Base-by-base conservation (phyloP, 441 rosid genomes). In the Iberis amara region DNA sequence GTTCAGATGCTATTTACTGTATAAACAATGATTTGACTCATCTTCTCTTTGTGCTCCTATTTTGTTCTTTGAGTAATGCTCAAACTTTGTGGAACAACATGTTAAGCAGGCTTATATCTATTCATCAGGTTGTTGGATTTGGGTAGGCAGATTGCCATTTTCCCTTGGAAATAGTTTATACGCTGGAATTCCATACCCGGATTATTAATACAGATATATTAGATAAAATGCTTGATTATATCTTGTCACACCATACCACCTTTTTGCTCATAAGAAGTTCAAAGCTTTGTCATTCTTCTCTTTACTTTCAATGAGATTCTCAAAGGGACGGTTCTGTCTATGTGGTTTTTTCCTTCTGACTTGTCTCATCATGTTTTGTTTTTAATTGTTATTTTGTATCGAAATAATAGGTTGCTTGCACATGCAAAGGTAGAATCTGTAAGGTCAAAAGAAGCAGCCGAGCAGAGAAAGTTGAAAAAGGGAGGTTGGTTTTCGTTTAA, bases 391-490 rank as follows among this genome's bases (percentile, higher is more conserved):
- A 27, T 65, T 57, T 49, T 65, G 55, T 61, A 31, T 73, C 57
- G 44, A 51, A 44, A 30, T 15, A 64, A 57, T 70, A 94, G 99
- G 94, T 76, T 94, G 59, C 99, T 94, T 72, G 99, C 97, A 55
- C 99, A 94, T 83, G 99, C 95, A 40, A 94, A 86, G 81, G 83
- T 82, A 74, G 97, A 89, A 80, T 84, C 91, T 60, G 86, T 81
- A 38, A 83, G 73, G 59, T 74, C 86, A 9, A 94, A 89, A 79
- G 96, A 86, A 74, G 99, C 86, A 53, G 99, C 99, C 64, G 94
- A 86, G 69, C 85, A 69, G 68, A 80, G 82, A 68, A 78, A 70
- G 76, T 75, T 73, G 62, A 75, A 76, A 66, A 85, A 81, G 79
- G 79, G 73, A 53, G 75, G 91, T 63, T 94, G 99, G 99, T 86